phyloP scores from a whole-genome alignment of 805 yeast genomes.

The Candida vartiovaarae region DNA sequence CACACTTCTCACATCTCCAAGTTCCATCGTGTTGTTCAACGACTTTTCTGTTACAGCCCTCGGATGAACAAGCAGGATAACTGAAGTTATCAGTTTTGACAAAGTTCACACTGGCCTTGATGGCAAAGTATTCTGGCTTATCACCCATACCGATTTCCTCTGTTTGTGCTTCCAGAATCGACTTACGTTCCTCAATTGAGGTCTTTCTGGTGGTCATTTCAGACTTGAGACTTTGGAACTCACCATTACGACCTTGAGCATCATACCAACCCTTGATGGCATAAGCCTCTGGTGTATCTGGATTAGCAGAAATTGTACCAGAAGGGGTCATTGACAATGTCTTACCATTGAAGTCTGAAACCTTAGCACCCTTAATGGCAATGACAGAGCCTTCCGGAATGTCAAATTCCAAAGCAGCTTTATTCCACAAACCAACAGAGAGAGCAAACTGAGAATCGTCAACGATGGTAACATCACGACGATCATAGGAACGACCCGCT shows the following conservation, averaged over 20 bases:
- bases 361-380: conserved; percentile 86
- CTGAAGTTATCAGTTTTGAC: conserved; percentile 71
- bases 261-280: conserved; percentile 94
- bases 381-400: conserved; percentile 75
- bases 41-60: conserved; percentile 79
- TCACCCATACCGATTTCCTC: conserved; percentile 69
- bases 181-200: conserved; percentile 50
- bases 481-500: conserved; percentile 87
- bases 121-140: conserved; percentile 68
- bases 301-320: conserved; percentile 71
- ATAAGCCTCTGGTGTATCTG: conserved; percentile 85
- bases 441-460: conserved; percentile 78
- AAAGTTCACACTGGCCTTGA: conserved; percentile 69
- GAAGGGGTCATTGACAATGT: conserved; percentile 73
- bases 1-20: conserved; percentile 95
- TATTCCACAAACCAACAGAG: conserved; percentile 85
- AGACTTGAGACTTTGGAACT: conserved; percentile 53
- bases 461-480: conserved; percentile 82
- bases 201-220: conserved; percentile 38
- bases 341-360: conserved; percentile 84
- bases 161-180: conserved; percentile 57
- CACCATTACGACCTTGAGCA: conserved; percentile 57
- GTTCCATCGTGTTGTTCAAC: conserved; percentile 63
- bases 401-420: conserved; percentile 70
- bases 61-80: conserved; percentile 82